Conservation (phyloP, 164 flowering plant genomes). For the Stephania yunnanensis region DNA sequence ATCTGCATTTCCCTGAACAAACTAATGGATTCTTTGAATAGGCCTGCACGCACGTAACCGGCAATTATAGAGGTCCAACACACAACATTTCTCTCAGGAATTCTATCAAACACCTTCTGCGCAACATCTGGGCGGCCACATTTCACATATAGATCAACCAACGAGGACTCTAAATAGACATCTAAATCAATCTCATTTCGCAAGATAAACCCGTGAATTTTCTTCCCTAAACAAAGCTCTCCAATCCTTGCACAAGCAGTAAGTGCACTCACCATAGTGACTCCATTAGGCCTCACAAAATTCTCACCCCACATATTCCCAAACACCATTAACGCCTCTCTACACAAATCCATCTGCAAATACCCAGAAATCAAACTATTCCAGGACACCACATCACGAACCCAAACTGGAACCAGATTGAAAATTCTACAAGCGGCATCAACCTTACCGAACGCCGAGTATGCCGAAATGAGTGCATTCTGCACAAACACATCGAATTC, state of each 20-base stretch:
- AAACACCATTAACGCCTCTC: conserved; percentile 22
- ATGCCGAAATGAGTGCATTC: conserved; percentile 27
- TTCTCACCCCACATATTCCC: conserved; percentile 12
- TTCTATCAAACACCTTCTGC: conserved; percentile 17
- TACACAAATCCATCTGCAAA: conserved; percentile 13
- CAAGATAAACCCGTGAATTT: conserved; percentile 22
- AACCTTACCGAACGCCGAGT: conserved; percentile 17
- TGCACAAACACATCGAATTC: conserved; percentile 27
- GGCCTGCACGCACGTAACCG: conserved; percentile 23
- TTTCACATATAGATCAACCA: conserved; percentile 31
- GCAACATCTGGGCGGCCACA: conserved; percentile 22
- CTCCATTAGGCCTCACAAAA: conserved; percentile 18
- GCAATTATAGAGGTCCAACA: conserved; percentile 33
- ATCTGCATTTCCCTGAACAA: conserved; percentile 32
- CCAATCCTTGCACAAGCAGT: conserved; percentile 26
- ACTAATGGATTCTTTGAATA: conserved; percentile 22
- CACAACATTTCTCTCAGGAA: conserved; percentile 26
- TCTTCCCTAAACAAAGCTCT: conserved; percentile 19
- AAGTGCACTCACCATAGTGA: conserved; percentile 21
- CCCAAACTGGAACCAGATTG: conserved; percentile 17
- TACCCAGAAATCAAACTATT: conserved; percentile 32
- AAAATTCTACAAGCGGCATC: conserved; percentile 20
- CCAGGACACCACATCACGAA: conserved; percentile 29
- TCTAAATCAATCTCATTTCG: conserved; percentile 18
- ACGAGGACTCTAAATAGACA: conserved; percentile 21